Evolutionary conservation across 2,329 filamentous ascomycete species (phyloP), one percentile per base, ranked within the genome.

Genomic region (Dothideomycetes sp.): DNA sequence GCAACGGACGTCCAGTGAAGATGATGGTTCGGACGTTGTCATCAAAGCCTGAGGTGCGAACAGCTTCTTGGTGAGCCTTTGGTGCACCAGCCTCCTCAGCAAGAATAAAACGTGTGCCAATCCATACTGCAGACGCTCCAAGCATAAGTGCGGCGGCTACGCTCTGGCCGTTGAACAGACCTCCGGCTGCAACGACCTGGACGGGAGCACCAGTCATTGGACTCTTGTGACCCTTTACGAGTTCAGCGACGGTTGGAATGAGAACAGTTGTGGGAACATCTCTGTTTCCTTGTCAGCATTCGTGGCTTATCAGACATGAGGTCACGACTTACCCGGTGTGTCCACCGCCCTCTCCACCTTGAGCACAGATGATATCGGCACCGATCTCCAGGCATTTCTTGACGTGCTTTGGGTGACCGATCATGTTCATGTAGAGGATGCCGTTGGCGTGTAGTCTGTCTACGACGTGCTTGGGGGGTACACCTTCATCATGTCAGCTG

Each of bases 371-470:
- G 55, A 98, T 83, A 65, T 98, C 91, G 52, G 80, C 85, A 49
- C 88, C 91, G 43, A 88, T 75, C 37, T 89, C 86, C 47, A 98
- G 74, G 65, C 86, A 93, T 75, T 96, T 98, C 67, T 86, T 76
- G 48, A 94, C 89, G 69, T 98, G 91, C 79, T 98, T 98, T 58
- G 91, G 89, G 74, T 98, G 91, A 51, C 91, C 91, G 61, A 98
- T 88, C 91, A 98, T 98, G 80, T 98, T 98, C 91, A 96, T 96
- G 75, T 93, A 94, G 51, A 94, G 74, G 52, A 98, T 76, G 51
- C 88, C 88, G 56, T 78, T 69, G 58, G 78, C 75, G 75, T 98
- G 91, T 34, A 98, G 79, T 59, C 77, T 82, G 50, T 96, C 87
- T 55, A 98, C 87, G 43, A 95, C 81, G 52, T 75, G 69, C 66